Percentiles rank a stretch among this genome's conserved stretches.
Conservation (phyloP, 2,329 filamentous ascomycete genomes). For the Neopestalotiopsis sp. region DNA sequence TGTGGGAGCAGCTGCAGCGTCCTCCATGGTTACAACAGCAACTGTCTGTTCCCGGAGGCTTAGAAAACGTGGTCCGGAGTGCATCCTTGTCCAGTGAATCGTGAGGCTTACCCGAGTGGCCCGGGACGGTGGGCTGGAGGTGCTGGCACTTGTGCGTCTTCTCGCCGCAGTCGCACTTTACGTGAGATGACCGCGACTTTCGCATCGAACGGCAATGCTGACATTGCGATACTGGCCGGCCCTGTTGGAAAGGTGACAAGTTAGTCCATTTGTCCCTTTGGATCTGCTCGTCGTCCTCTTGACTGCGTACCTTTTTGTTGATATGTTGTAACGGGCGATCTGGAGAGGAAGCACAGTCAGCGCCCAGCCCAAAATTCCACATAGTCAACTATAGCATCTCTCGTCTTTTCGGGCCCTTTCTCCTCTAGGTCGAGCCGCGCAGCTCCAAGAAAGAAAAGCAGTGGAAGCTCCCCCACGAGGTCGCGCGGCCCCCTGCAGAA, state of each 20-base stretch:
- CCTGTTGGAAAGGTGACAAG: slow-evolving; percentile 38
- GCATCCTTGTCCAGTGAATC: slow-evolving; percentile 5
- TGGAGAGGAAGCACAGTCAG: slow-evolving; percentile 41
- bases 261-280: background rate
- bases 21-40: slow-evolving; percentile 75
- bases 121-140: slow-evolving; percentile 61
- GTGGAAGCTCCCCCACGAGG: slow-evolving; percentile 5
- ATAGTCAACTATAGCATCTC: background rate
- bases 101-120: slow-evolving; percentile 61
- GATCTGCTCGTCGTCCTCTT: background rate
- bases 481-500: slow-evolving; percentile 7
- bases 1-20: slow-evolving; percentile 68
- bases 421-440: background rate
- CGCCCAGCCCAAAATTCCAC: background rate
- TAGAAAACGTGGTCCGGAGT: slow-evolving; percentile 18
- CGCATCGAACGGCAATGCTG: slow-evolving; percentile 94
- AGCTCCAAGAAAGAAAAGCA: background rate
- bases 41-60: slow-evolving; percentile 52
- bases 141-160: slow-evolving; percentile 78
- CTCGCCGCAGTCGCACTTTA: slow-evolving; percentile 96
- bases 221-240: slow-evolving; percentile 96
- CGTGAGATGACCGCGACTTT: slow-evolving; percentile 92
- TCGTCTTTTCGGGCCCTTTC: background rate
- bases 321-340: slow-evolving; percentile 93
- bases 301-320: slow-evolving; percentile 75